Evolutionary conservation across 2,329 filamentous ascomycete genomes (phyloP), one percentile per base, ranked within the genome.

Genomic region (Verticillium nonalfalfae): DNA sequence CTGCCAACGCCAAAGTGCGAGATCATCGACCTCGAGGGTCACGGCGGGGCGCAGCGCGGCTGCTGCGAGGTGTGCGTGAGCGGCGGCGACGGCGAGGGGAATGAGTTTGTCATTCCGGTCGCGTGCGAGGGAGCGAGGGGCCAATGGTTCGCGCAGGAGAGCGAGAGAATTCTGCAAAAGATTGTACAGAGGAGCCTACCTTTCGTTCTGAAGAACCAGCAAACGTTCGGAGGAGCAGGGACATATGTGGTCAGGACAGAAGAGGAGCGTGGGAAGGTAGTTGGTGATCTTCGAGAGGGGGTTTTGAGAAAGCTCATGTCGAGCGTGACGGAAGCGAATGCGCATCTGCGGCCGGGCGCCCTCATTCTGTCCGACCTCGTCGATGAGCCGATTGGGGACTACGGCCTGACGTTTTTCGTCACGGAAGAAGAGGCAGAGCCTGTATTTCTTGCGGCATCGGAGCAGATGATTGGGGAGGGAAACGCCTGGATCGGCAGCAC

Each of bases 141-240:
- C 0, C 56, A 57, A 3, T 76, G 74, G 74, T 59, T 75, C 0
- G 50, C 62, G 5, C 62, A 65, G 60, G 68, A 75, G 58, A 70
- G 66, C 45, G 39, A 56, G 13, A 60, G 62, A 33, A 63, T 75
- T n/a, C 64, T 72, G 5, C 59, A 62, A 1, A 65, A 65, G 15
- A 60, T 76, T 14, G 60, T 61, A 18, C 34, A 54, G 15, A 66
- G 69, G 4, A 61, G 63, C 0, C 58, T 74, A 1, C 74, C 73
- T 0, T 76, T 76, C n/a, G 73, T 75, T 1, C 61, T 76, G 35
- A 75, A 76, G 63, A 74, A 69, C 40, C 74, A 76, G 57, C 73
- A 75, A 58, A 73, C 71, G 0, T 74, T 74, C 61, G 73, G 72
- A 3, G 73, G 73, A 4, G 74, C 73, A 2, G 74, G 74, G 2